phyloP scores from a whole-genome alignment of 257 asterid genomes.

The Datura wrightii region DNA sequence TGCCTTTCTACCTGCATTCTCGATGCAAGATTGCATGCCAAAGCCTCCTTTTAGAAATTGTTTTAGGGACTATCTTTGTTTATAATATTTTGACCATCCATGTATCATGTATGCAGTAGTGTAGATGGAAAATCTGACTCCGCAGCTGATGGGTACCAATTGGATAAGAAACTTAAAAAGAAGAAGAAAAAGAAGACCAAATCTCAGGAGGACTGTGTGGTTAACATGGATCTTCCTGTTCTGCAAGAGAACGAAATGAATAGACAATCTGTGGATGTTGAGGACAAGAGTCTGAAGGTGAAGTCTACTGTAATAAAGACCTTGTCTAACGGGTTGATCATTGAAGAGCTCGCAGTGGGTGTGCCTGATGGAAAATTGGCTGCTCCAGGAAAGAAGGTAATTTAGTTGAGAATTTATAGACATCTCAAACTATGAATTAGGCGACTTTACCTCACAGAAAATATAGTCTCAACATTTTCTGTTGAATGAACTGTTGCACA shows the following conservation, averaged over 20 bases:
- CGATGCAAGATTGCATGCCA: conserved; percentile 14
- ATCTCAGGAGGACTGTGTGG: conserved; percentile 36
- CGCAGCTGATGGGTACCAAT: conserved; percentile 44
- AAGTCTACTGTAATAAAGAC: conserved; percentile 46
- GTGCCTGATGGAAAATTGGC: conserved; percentile 74
- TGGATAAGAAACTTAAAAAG: conserved; percentile 52
- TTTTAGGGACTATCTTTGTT: conserved; percentile 1
- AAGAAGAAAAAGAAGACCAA: conserved; percentile 54
- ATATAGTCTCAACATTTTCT: conserved; percentile 3
- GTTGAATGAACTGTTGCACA: conserved; percentile 41
- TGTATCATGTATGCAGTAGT: conserved; percentile 40
- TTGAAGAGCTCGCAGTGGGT: conserved; percentile 72
- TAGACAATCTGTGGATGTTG: conserved; percentile 34
- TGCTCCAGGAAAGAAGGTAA: conserved; percentile 68
- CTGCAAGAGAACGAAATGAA: conserved; percentile 42
- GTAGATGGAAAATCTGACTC: conserved; percentile 37
- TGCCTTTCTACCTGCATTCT: conserved; percentile 18
- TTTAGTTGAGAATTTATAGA: conserved; percentile 20
- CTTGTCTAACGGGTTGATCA: conserved; percentile 73
- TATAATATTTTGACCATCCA: conserved; percentile 13
- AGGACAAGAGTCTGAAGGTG: conserved; percentile 37
- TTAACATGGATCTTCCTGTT: conserved; percentile 30
- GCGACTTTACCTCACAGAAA: neutral
- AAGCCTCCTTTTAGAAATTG: neutral
- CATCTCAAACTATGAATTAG: neutral